Evolutionary conservation across 768 basidiomycete genomes (phyloP), one percentile per base, ranked within the genome.

Genomic region (Agaricus subrufescens): DNA sequence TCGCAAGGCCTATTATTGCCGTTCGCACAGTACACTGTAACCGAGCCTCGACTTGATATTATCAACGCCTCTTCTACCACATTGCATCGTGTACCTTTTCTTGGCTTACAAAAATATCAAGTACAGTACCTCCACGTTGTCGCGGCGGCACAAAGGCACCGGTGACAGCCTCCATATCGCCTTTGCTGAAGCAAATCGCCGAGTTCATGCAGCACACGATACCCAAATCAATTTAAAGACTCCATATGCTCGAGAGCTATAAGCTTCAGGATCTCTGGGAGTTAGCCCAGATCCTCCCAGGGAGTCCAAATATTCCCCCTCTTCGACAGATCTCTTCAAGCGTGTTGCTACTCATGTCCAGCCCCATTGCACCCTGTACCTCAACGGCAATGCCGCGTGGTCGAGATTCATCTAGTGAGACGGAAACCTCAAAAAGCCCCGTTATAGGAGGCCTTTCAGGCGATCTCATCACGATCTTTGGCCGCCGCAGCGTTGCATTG

Each of bases 251-350:
- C 11, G 11, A 52, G 37, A 27, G 37, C 42, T 26, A 50, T 38
- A 10, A 23, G 46, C 60, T 62, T 45, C 56, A 50, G 4, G 63
- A 54, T 44, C 67, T 62, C 45, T 69, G 66, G 25, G 73, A 69
- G 52, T 71, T 76, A 5, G 75, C 73, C 80, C 81, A 92, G 31
- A 90, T 74, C 56, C 84, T 76, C 19, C 89, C 90, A 40, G 87
- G 74, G 52, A 92, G 65, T 3, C 87, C 83, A 54, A 89, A 76
- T 8, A 79, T 70, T 5, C 90, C 89, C 3, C 90, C 90, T 14
- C 91, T 75, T 46, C 91, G 76, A 59, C 83, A 81, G 38, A 83
- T 75, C 65, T 92, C 89, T 61, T 89, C 89, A 64, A 91, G 69
- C 25, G 72, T 73, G 37, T 81, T 78, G 8, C 71, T 66, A 54